A percentile compares a stretch with the other conserved stretches of the same genome.
Evolutionary conservation across 305 asterid species (phyloP).

Genomic region (Solanum hybrid): DNA sequence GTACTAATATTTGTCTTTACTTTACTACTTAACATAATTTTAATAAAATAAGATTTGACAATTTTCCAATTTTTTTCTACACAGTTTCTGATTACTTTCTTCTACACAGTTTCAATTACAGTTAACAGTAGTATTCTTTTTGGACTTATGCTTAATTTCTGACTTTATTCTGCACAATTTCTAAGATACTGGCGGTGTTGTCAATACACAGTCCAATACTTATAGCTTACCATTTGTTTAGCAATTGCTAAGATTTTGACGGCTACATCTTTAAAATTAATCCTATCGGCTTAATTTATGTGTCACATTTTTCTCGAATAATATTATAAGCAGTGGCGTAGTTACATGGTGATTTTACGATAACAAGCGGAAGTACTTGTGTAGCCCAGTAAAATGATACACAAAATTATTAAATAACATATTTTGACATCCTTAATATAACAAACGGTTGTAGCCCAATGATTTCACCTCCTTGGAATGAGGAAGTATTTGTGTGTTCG

Average conservation of each 20-base stretch:
- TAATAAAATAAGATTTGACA: not conserved
- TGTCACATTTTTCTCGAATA: not conserved
- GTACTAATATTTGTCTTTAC: too few relatives aligned
- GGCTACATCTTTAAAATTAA: not conserved
- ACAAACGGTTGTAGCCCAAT: too few relatives aligned
- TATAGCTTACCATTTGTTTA: not conserved
- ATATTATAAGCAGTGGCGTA: not conserved
- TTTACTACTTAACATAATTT: too few relatives aligned
- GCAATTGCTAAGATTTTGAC: not conserved
- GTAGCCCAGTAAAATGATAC: too few relatives aligned
- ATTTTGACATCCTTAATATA: too few relatives aligned
- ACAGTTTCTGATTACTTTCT: not conserved
- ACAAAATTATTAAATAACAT: too few relatives aligned
- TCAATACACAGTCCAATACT: not conserved
- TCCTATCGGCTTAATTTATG: fast-evolving
- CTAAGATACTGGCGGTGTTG: not conserved
- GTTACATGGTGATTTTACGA: too few relatives aligned
- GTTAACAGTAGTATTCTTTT: not conserved
- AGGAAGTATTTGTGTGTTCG: too few relatives aligned
- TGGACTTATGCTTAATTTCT: not conserved
- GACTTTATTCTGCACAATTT: not conserved
- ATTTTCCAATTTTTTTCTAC: not conserved
- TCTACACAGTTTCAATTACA: not conserved
- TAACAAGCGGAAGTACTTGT: too few relatives aligned
- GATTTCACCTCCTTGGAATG: too few relatives aligned